phyloP scores from a whole-genome alignment of 1,139 yeast genomes.

The Casaregolazyma lundiana region DNA sequence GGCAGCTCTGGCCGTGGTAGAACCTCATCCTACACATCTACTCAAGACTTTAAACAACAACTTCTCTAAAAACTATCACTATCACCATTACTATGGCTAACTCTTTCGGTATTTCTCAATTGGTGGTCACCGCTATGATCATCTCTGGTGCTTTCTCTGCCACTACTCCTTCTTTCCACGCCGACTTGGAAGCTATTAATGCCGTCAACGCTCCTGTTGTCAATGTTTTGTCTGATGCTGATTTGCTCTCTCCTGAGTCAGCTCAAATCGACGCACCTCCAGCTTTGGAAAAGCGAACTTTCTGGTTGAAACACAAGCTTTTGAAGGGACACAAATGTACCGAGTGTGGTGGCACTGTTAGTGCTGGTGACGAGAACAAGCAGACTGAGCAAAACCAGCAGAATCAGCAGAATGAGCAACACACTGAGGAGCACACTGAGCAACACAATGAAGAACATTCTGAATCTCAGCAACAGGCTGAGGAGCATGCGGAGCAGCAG shows the following conservation, averaged over 20 bases:
- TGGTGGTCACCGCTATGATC: neutral
- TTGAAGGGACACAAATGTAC: too few relatives aligned
- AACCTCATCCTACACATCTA: neutral
- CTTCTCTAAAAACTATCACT: too few relatives aligned
- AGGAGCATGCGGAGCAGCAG: too few relatives aligned
- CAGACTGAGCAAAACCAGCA: neutral
- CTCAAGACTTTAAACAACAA: too few relatives aligned
- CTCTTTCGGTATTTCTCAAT: neutral
- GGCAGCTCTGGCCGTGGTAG: neutral
- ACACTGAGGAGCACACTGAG: too few relatives aligned
- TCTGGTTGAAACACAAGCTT: neutral
- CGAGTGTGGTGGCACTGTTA: too few relatives aligned
- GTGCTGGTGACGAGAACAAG: neutral
- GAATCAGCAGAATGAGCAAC: neutral
- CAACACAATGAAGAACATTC: neutral
- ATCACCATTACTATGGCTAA: neutral
- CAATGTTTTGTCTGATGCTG: neutral
- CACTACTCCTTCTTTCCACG: neutral
- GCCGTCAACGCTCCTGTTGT: constrained; percentile 1
- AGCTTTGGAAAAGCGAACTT: neutral
- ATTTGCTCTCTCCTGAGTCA: neutral
- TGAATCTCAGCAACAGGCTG: neutral
- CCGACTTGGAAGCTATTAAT: neutral
- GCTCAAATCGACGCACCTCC: neutral
- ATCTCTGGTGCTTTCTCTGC: neutral